phyloP scores from a whole-genome alignment of 768 basidiomycete genomes.

The Trametes villosa region DNA sequence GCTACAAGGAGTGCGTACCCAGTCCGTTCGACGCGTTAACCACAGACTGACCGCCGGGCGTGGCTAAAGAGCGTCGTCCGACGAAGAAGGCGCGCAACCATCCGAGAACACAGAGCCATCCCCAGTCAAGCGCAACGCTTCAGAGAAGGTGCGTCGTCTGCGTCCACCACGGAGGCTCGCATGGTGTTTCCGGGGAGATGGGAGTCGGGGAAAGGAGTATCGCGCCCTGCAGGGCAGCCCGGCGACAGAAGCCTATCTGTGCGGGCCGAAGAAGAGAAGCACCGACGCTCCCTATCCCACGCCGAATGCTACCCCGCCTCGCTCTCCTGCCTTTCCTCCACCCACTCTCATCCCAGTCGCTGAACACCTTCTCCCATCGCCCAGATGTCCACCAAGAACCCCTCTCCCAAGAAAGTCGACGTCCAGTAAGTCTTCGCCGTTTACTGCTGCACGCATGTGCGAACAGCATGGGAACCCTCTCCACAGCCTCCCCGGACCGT shows the following conservation, averaged over 20 bases:
- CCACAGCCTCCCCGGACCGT: slow-evolving; percentile 27
- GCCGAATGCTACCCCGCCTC: not conserved
- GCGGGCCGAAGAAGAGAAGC: slow-evolving; percentile 8
- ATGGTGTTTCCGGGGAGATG: no score
- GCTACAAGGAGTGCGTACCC: slow-evolving; percentile 17
- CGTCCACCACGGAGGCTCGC: no score
- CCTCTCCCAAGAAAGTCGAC: slow-evolving; percentile 37
- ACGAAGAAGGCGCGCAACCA: slow-evolving; percentile 5
- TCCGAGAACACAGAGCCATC: slow-evolving; percentile 1
- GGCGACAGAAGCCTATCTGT: no score
- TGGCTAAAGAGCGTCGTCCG: slow-evolving; percentile 16
- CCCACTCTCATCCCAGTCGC: not conserved
- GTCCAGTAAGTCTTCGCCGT: slow-evolving; percentile 34
- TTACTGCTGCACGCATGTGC: not conserved
- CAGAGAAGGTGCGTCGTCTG: not conserved
- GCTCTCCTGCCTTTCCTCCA: not conserved
- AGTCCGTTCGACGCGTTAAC: not conserved
- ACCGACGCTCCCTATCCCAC: slow-evolving; percentile 1
- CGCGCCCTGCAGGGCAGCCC: no score
- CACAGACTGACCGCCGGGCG: not conserved
- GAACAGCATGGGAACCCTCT: not conserved
- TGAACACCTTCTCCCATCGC: not conserved
- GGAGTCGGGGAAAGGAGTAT: no score
- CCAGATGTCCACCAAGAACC: slow-evolving; percentile 22
- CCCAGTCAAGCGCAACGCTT: slow-evolving; percentile 7